phyloP scores from a whole-genome alignment of 768 basidiomycete genomes.

The Cystobasidium onofrii region DNA sequence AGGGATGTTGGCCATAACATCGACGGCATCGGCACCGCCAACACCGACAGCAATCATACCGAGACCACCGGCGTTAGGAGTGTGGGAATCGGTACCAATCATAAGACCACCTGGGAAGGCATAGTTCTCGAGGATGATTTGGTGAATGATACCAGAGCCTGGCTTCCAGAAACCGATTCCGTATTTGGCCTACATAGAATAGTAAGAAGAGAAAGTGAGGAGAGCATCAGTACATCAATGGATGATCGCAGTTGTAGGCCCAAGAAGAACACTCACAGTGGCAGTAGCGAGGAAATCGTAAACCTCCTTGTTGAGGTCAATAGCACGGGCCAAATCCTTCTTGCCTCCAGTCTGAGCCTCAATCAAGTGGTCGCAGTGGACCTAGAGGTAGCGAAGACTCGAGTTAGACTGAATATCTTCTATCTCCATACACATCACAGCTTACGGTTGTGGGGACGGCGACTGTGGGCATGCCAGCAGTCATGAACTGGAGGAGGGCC shows the following conservation, averaged over 20 bases:
- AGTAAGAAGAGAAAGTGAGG: background rate
- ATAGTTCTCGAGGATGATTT: conserved; percentile 98
- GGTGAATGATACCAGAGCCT: conserved; percentile 85
- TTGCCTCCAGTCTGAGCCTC: conserved; percentile 91
- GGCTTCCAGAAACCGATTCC: conserved; percentile 99
- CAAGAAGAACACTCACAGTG: conserved; percentile 52
- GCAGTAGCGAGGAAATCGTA: conserved; percentile 98
- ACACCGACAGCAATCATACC: conserved; percentile 99
- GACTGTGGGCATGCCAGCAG: conserved; percentile 93
- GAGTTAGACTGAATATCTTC: background rate
- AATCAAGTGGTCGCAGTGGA: conserved; percentile 98
- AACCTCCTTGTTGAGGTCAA: conserved; percentile 92
- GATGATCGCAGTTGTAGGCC: too few relatives aligned
- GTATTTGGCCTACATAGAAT: conserved; percentile 57
- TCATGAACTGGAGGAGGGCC: conserved; percentile 99
- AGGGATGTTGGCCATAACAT: conserved; percentile 94
- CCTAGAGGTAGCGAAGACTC: background rate
- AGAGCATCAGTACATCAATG: background rate
- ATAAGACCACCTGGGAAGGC: conserved; percentile 98
- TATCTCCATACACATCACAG: background rate
- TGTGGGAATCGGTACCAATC: conserved; percentile 99
- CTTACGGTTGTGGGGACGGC: conserved; percentile 88
- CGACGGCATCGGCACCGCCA: conserved; percentile 97
- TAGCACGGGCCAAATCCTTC: conserved; percentile 85
- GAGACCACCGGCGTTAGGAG: conserved; percentile 97